phyloP scores from a whole-genome alignment of 176 grass and related monocot genomes.

The Echinochloa phyllopogon region DNA sequence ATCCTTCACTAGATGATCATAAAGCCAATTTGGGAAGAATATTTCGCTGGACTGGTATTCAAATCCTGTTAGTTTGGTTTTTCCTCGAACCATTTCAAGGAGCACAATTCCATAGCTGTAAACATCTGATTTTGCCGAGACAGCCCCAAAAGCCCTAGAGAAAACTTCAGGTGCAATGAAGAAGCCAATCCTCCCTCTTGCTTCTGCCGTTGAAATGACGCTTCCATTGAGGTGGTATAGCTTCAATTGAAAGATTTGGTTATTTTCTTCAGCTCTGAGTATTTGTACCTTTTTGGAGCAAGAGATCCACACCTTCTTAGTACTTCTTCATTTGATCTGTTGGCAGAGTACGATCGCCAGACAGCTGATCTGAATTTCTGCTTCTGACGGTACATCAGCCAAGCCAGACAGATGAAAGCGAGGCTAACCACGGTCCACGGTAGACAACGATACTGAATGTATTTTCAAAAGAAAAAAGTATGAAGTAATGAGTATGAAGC shows the following conservation, averaged over 20 bases:
- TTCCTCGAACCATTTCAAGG: conserved; percentile 57
- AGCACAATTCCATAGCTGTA: conserved; percentile 71
- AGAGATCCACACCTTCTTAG: conserved; percentile 56
- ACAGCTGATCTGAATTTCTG: conserved; percentile 27
- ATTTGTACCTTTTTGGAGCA: conserved; percentile 56
- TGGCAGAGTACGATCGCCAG: neutral
- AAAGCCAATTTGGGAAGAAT: conserved; percentile 49
- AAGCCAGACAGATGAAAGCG: conserved; percentile 19
- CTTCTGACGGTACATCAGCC: conserved; percentile 19
- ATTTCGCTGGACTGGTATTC: conserved; percentile 20
- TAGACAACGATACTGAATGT: conserved; percentile 35
- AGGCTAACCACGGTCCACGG: neutral
- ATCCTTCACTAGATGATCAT: conserved; percentile 35
- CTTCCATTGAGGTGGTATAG: conserved; percentile 50
- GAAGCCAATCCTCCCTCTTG: conserved; percentile 58
- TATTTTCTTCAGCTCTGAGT: conserved; percentile 60
- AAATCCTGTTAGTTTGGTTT: conserved; percentile 14
- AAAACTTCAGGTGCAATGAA: conserved; percentile 70
- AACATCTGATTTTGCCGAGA: conserved; percentile 62
- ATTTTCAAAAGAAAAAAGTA: neutral
- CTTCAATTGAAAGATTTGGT: conserved; percentile 65
- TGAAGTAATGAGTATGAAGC: neutral
- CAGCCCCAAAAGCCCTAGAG: conserved; percentile 47
- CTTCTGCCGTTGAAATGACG: conserved; percentile 51
- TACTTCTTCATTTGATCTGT: conserved; percentile 30